A percentile compares a stretch with the other conserved stretches of the same genome.
Conservation (phyloP, 2,329 filamentous ascomycete genomes). For the Epichloe uncinata region DNA sequence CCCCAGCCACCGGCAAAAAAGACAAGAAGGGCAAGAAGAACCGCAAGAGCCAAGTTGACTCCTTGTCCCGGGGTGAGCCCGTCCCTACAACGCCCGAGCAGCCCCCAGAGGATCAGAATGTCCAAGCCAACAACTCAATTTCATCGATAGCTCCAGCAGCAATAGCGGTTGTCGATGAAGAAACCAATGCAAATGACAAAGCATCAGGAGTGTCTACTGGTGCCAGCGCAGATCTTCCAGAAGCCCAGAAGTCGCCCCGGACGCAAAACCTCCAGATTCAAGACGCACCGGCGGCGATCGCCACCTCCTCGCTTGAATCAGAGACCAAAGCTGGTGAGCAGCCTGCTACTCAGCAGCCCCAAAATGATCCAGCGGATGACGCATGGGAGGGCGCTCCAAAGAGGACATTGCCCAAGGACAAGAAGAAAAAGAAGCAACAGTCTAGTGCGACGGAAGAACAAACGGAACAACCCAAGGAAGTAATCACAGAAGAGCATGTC, state of each 20-base stretch:
- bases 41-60: slow-evolving; percentile 4
- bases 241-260: background rate
- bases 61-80: background rate
- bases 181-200: background rate
- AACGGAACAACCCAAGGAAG: background rate
- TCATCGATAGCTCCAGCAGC: background rate
- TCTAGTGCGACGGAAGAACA: background rate
- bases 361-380: background rate
- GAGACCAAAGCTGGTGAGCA: background rate
- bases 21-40: slow-evolving; percentile 11
- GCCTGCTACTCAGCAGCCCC: background rate
- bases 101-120: background rate
- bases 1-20: slow-evolving; percentile 9
- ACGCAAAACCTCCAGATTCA: background rate
- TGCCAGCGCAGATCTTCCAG: background rate
- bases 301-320: background rate
- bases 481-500: background rate
- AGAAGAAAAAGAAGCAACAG: slow-evolving; percentile 8
- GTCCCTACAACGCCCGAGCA: background rate
- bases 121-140: background rate
- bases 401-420: slow-evolving; percentile 16
- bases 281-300: background rate
- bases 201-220: background rate
- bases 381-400: background rate
- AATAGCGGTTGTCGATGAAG: background rate